A percentile compares a stretch with the other conserved stretches of the same genome.
phyloP scores from a whole-genome alignment of 164 flowering plant genomes.

The Cinnamomum chago region DNA sequence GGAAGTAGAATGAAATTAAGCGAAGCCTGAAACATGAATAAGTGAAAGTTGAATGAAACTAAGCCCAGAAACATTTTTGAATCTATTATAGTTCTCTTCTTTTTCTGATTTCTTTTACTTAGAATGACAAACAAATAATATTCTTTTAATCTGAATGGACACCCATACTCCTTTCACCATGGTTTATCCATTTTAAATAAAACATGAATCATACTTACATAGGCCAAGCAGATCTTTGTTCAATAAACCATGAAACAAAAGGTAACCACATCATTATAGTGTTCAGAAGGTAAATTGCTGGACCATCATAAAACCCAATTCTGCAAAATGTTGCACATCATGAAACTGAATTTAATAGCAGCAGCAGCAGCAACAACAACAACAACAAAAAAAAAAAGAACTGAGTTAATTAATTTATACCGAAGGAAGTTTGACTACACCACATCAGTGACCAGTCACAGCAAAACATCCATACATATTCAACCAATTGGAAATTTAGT shows the following conservation, averaged over 20 bases:
- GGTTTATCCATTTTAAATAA: too few species aligned
- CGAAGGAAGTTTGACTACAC: neutral
- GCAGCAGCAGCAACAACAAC: neutral
- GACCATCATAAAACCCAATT: neutral
- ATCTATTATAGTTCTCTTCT: neutral
- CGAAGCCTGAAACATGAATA: neutral
- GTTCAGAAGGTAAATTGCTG: neutral
- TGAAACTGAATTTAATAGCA: neutral
- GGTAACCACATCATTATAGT: neutral
- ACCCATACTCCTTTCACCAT: neutral
- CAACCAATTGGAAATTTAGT: neutral
- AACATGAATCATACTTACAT: neutral
- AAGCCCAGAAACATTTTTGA: neutral
- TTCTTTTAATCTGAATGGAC: neutral
- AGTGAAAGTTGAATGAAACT: neutral
- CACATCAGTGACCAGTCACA: neutral
- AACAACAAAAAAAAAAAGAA: neutral
- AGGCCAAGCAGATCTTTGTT: neutral
- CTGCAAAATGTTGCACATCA: neutral
- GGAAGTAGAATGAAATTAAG: neutral
- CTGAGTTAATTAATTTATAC: too few species aligned
- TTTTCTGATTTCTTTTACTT: neutral
- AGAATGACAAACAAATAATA: neutral
- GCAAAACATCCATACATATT: neutral
- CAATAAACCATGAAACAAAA: neutral